Conservation (phyloP, 2,329 filamentous ascomycete genomes). For the Diplocarpon mali region DNA sequence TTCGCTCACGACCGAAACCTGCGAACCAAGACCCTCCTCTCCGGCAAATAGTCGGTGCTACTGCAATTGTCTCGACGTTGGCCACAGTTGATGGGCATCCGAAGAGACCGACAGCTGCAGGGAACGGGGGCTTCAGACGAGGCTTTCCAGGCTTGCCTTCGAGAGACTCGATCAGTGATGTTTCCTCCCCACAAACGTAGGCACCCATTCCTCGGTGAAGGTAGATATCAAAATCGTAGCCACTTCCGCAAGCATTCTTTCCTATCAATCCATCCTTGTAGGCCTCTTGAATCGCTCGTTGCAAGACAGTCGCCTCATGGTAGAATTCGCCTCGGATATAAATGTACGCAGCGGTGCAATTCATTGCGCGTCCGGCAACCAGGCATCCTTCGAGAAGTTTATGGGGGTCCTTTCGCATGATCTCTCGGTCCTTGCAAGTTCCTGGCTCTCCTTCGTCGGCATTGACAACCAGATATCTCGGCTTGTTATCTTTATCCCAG, state of each 20-base stretch:
- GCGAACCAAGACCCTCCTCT: conserved; percentile 91
- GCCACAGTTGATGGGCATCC: conserved; percentile 96
- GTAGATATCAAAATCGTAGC: conserved; percentile 97
- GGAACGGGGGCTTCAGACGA: conserved; percentile 96
- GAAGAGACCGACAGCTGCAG: conserved; percentile 92
- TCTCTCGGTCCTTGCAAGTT: conserved; percentile 98
- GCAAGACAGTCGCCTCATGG: conserved; percentile 85
- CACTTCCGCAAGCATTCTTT: conserved; percentile 94
- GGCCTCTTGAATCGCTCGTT: conserved; percentile 93
- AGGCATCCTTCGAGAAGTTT: conserved; percentile 97
- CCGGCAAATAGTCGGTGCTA: conserved; percentile 90
- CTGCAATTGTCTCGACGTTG: conserved; percentile 95
- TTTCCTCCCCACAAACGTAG: conserved; percentile 97
- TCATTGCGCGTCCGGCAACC: conserved; percentile 94
- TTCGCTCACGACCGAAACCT: conserved; percentile 86
- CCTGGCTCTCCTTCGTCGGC: conserved; percentile 97
- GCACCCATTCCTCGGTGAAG: conserved; percentile 94
- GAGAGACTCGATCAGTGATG: conserved; percentile 92
- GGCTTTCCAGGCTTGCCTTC: conserved; percentile 99
- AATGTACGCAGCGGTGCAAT: conserved; percentile 96
- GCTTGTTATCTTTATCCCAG: conserved; percentile 96
- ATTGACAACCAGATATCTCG: conserved; percentile 94
- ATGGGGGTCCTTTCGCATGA: conserved; percentile 99
- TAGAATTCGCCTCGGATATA: conserved; percentile 99
- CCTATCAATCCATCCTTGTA: conserved; percentile 91